Evolutionary conservation across 2,329 filamentous ascomycete species (phyloP), one percentile per base, ranked within the genome.

Genomic region (Ophiocordyceps camponoti-leonardi): DNA sequence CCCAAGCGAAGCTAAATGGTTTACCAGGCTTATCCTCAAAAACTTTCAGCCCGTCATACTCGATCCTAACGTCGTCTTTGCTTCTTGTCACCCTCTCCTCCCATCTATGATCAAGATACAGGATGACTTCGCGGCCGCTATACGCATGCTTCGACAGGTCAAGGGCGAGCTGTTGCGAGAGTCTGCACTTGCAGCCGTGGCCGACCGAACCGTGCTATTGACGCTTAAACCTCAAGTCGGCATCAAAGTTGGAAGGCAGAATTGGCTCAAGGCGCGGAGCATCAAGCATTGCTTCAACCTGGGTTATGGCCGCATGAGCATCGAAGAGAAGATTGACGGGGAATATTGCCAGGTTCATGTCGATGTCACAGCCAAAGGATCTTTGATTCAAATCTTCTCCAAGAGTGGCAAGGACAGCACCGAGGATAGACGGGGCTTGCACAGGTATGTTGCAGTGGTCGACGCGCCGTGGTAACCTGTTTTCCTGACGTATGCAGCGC

Each of bases 371-470:
- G 76, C 73, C 44, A 64, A 64, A 16, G 57, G 47, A 1, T 56
- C 71, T 1, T 73, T 69, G 43, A 77, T 94, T 26, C 80, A 82
- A 50, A 90, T 94, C 28, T 94, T 92, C 57, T 93, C 86, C 11
- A 95, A 94, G 58, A 92, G 86, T 54, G 86, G 87, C 47, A 93
- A 92, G 57, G 85, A 94, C 52, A 90, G 86, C 41, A 94, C 86
- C 0, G 57, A 65, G 44, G 87, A 94, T 58, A 74, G 83, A 31
- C 53, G 60, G 12, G 67, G 66, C 1, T 60, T 93, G 20, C 78
- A 83, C 50, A 56, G 57, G 72, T 74, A 57, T 52, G 65, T 4
- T 6, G 42, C 3, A 42, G 33, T 12, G 0, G 8, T 30, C 45
- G 13, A 22, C 18, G 13, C 13, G 10, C 6, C 41, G 10, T 31